Percentiles rank a stretch among this genome's conserved stretches.
Evolutionary conservation across 805 yeast genomes (phyloP).

Genomic region (Kazachstania bromeliacearum): DNA sequence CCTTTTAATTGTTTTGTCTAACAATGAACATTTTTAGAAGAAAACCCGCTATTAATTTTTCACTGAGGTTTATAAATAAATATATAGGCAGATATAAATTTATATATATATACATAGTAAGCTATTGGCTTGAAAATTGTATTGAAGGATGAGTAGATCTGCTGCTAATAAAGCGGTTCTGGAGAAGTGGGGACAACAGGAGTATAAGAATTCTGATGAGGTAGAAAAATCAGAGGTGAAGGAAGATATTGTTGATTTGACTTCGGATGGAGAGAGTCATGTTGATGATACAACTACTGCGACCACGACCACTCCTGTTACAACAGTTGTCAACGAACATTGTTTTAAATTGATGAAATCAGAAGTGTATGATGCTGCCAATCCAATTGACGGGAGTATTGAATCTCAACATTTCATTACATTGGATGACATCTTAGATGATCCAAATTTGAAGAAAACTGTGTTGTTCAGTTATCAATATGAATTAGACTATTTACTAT

Average conservation of each 20-base stretch:
- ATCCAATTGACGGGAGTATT: neutral
- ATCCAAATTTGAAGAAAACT: slow-evolving; percentile 28
- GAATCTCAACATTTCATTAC: slow-evolving; percentile 17
- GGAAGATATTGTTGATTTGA: slow-evolving; percentile 2
- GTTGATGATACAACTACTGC: neutral
- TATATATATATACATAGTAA: too few species aligned
- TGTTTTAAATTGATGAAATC: slow-evolving; percentile 20
- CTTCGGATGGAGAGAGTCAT: neutral
- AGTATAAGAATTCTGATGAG: neutral
- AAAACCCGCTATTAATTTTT: too few species aligned
- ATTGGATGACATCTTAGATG: slow-evolving; percentile 28
- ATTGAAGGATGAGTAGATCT: neutral
- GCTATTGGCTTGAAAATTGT: too few species aligned
- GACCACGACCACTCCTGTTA: neutral
- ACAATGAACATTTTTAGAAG: too few species aligned
- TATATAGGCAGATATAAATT: too few species aligned
- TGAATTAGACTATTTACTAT: slow-evolving; percentile 34
- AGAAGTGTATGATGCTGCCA: slow-evolving; percentile 12
- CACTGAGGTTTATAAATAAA: too few species aligned
- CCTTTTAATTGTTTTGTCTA: too few species aligned
- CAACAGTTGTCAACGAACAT: neutral
- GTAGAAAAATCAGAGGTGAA: neutral
- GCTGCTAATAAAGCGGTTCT: slow-evolving; percentile 1
- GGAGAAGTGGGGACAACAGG: slow-evolving; percentile 1
- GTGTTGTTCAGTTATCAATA: slow-evolving; percentile 43